These are phyloP conservation scores for Penicillium lagena DNA, from an alignment of 495 filamentous ascomycete genomes.

Conservation along the genomic window DNA sequence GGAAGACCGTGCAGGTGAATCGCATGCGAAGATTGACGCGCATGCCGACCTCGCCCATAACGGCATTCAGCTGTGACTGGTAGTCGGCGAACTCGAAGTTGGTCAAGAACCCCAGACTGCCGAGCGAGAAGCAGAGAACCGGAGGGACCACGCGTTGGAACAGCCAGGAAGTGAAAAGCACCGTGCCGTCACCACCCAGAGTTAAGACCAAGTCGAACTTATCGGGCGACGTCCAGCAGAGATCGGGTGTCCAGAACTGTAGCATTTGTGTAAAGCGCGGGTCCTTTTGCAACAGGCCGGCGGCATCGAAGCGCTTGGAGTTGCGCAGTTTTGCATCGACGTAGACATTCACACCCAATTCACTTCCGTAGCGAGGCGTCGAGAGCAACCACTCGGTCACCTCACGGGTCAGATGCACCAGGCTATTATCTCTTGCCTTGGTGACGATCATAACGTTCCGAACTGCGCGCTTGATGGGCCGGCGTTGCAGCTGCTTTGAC, in stretches of 20 bases:
- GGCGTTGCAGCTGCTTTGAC: conserved; percentile 83
- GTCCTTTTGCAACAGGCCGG: conserved; percentile 62
- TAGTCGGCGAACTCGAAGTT: conserved; percentile 85
- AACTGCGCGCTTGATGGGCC: conserved; percentile 82
- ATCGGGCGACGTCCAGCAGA: conserved; percentile 85
- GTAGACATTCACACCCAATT: conserved; percentile 83
- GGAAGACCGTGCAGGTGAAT: conserved; percentile 92
- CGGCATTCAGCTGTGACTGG: conserved; percentile 68
- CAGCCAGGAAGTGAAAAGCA: conserved; percentile 87
- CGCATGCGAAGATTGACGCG: conserved; percentile 93
- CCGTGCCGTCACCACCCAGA: conserved; percentile 87
- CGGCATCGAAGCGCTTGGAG: conserved; percentile 80
- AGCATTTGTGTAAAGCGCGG: conserved; percentile 71
- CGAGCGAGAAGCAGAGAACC: conserved; percentile 80
- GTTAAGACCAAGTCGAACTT: conserved; percentile 91
- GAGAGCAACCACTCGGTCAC: conserved; percentile 79
- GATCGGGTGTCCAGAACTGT: conserved; percentile 87
- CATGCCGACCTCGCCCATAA: conserved; percentile 93
- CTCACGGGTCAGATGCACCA: conserved; percentile 80
- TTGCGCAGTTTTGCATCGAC: conserved; percentile 85
- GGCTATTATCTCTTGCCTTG: conserved; percentile 85
- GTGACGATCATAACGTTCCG: conserved; percentile 93
- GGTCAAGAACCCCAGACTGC: conserved; percentile 86
- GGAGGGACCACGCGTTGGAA: conserved; percentile 92
- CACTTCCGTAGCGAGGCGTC: conserved; percentile 74